These are phyloP conservation scores for Lodderomyces orthopsilosis DNA, from an alignment of 1,139 yeast species.

Conservation along the genomic window DNA sequence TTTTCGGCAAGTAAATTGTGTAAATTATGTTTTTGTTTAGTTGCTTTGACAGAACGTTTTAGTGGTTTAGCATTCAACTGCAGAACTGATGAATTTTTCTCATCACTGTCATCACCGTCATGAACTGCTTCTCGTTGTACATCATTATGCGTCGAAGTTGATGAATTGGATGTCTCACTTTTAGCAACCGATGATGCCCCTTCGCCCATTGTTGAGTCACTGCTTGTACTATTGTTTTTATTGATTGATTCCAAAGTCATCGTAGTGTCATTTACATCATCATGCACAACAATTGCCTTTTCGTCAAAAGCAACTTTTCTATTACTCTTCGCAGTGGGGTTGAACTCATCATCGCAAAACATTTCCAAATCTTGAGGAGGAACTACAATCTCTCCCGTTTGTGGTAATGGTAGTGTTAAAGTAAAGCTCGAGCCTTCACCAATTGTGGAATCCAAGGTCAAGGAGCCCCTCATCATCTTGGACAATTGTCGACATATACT, in stretches of 20 bases:
- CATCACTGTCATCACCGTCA: neutral
- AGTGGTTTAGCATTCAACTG: neutral
- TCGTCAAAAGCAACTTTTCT: slow-evolving; percentile 38
- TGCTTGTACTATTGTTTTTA: neutral
- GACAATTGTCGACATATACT: slow-evolving; percentile 92
- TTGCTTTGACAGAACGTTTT: neutral
- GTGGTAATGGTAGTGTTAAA: slow-evolving; percentile 74
- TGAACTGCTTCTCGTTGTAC: neutral
- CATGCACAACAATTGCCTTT: slow-evolving; percentile 12
- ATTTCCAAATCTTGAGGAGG: slow-evolving; percentile 37
- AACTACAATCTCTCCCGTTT: slow-evolving; percentile 58
- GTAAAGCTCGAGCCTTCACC: slow-evolving; percentile 82
- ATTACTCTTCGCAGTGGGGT: slow-evolving; percentile 34
- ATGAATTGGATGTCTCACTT: neutral
- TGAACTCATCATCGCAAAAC: slow-evolving; percentile 46
- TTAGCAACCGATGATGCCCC: neutral
- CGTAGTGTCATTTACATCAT: neutral
- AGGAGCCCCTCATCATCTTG: slow-evolving; percentile 81
- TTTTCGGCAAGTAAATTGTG: neutral
- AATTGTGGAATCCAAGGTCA: slow-evolving; percentile 62
- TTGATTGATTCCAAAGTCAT: neutral
- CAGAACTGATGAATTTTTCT: slow-evolving; percentile 1
- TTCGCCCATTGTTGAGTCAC: neutral
- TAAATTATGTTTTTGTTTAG: neutral
- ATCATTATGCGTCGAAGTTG: neutral